phyloP scores from a whole-genome alignment of 352 stramenopile genomes.

The Thalassiosira mediterranea region DNA sequence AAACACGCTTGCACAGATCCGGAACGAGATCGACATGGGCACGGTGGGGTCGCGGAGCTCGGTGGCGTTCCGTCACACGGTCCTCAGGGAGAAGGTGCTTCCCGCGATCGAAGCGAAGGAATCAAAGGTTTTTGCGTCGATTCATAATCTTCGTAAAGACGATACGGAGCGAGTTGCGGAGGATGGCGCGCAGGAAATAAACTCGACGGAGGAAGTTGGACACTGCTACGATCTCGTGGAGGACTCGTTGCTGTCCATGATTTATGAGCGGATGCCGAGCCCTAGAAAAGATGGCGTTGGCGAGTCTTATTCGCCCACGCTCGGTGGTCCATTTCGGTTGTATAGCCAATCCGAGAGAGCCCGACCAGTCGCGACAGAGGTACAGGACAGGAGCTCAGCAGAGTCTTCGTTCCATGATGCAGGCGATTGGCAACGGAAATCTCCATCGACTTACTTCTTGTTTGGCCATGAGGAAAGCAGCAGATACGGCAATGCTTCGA shows the following conservation, averaged over 20 bases:
- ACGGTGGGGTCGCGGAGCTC: slow-evolving; percentile 49
- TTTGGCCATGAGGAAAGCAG: slow-evolving; percentile 45
- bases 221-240: slow-evolving; percentile 82
- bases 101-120: slow-evolving; percentile 18
- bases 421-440: slow-evolving; percentile 27
- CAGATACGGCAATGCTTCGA: background rate
- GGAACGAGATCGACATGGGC: slow-evolving; percentile 61
- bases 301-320: slow-evolving; percentile 38
- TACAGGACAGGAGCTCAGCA: background rate
- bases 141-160: no score
- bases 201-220: slow-evolving; percentile 17
- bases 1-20: slow-evolving; percentile 41
- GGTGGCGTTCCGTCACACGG: slow-evolving; percentile 63
- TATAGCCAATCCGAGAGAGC: slow-evolving; percentile 21
- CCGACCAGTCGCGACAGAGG: background rate
- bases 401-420: slow-evolving; percentile 17
- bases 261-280: slow-evolving; percentile 56
- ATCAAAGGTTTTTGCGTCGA: background rate
- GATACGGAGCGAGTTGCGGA: background rate
- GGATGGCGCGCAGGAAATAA: slow-evolving; percentile 20
- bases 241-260: slow-evolving; percentile 69
- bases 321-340: slow-evolving; percentile 46
- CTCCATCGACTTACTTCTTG: slow-evolving; percentile 52
- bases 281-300: slow-evolving; percentile 28
- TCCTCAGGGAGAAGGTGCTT: slow-evolving; percentile 54